phyloP scores from a whole-genome alignment of 1,284 basidiomycete genomes.

The Pulveroboletus sp. region DNA sequence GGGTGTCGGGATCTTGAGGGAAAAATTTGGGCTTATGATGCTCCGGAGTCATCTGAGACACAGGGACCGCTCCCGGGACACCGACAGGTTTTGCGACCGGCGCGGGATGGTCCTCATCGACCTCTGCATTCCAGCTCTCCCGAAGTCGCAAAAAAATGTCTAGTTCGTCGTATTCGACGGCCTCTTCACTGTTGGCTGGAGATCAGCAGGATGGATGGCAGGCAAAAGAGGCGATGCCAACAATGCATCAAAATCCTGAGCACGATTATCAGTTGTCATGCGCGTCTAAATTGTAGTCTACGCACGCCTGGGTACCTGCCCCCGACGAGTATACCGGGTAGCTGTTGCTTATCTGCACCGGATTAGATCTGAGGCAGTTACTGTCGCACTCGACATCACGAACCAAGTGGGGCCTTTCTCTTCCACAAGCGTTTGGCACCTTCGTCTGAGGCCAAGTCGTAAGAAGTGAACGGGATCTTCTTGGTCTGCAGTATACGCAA shows the following conservation, averaged over 20 bases:
- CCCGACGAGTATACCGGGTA: constrained; percentile 77
- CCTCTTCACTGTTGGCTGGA: constrained; percentile 58
- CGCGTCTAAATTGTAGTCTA: constrained; percentile 5
- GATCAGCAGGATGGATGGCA: constrained; percentile 9
- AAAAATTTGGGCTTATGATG: constrained; percentile 56
- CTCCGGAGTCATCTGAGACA: constrained; percentile 75
- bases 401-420: constrained; percentile 68
- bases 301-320: constrained; percentile 57
- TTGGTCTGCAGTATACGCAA: constrained; percentile 76
- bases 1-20: constrained; percentile 45
- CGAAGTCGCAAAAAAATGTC: constrained; percentile 67
- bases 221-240: constrained; percentile 29
- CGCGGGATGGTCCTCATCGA: constrained; percentile 52
- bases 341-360: constrained; percentile 65
- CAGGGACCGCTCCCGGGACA: constrained; percentile 70
- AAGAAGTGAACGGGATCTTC: constrained; percentile 75
- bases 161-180: constrained; percentile 72
- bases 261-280: neutral
- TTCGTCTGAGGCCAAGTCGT: constrained; percentile 79
- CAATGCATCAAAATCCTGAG: constrained; percentile 57
- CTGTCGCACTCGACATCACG: constrained; percentile 17
- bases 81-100: constrained; percentile 59
- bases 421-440: constrained; percentile 76
- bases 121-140: constrained; percentile 57
- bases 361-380: neutral